phyloP scores from a whole-genome alignment of 169 alveolate genomes.

The Cardiosporidium cionae region DNA sequence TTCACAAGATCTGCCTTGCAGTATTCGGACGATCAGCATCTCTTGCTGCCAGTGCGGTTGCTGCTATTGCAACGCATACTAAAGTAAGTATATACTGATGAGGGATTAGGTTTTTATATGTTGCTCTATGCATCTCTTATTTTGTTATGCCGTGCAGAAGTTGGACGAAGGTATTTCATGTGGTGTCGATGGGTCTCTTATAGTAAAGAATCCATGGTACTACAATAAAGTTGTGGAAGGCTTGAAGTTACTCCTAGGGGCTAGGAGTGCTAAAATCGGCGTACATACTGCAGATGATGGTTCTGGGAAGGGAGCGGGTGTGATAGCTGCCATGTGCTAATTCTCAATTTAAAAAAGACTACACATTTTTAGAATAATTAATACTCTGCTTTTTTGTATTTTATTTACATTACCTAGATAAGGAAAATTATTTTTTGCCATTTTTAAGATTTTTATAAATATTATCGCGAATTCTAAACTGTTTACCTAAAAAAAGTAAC shows the following conservation, averaged over 20 bases:
- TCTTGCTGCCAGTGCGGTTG: slow-evolving; percentile 65
- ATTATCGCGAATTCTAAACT: no score
- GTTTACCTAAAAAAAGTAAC: no score
- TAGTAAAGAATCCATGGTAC: slow-evolving; percentile 68
- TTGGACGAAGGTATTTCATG: neutral
- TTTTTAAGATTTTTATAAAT: no score
- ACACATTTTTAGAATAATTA: no score
- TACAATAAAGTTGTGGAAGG: slow-evolving; percentile 45
- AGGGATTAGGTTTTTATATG: neutral
- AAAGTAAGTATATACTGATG: slow-evolving; percentile 29
- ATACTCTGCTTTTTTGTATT: no score
- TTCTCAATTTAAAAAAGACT: neutral
- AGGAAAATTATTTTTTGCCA: no score
- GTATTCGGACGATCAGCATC: slow-evolving; percentile 72
- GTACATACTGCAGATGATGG: slow-evolving; percentile 70
- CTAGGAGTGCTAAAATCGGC: slow-evolving; percentile 45
- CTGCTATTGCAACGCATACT: slow-evolving; percentile 60
- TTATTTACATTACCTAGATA: no score
- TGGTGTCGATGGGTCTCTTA: slow-evolving; percentile 71
- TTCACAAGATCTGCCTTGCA: slow-evolving; percentile 53
- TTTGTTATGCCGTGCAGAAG: neutral
- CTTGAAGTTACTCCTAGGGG: slow-evolving; percentile 47
- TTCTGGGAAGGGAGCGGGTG: slow-evolving; percentile 79
- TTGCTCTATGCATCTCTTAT: neutral
- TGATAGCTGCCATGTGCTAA: slow-evolving; percentile 60